Evolutionary conservation across 805 yeast species (phyloP), one percentile per base, ranked within the genome.

Genomic region (Metschnikowia lachancei): DNA sequence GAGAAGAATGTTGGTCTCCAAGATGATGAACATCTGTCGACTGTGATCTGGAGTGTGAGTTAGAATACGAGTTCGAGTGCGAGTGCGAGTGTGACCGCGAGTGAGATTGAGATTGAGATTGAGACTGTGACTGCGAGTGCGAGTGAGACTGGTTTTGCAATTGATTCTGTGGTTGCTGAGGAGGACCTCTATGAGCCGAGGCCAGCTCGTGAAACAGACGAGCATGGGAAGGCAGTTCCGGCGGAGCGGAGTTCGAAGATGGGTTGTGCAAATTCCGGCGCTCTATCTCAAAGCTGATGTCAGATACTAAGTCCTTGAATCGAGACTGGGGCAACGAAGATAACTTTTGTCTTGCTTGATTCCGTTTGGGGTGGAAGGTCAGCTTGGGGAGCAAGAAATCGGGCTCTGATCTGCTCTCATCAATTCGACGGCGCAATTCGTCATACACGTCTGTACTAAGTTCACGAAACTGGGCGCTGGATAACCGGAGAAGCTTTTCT

Each of bases 401-500:
- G 1, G 86, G 82, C 53, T 78, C 80, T 26, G 77, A 73, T 42
- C 77, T 70, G 32, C 77, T 73, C 54, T 82, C 84, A 53, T 73
- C 79, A 35, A 78, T 76, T 52, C 99, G 77, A 60, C 99, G 79
- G 58, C 81, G 81, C 50, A 94, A 71, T 65, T 94, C 99, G 66
- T 94, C 99, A 62, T 82, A 86, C 11, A 94, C 97, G 64, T 94
- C 99, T 2, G 97, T 90, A 54, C 95, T 81, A 48, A 94, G 78
- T 64, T 94, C 99, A 50, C 78, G 76, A 61, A 94, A 90, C 66
- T 95, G 99, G 7, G 84, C 80, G 26, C 77, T 72, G 2, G 96
- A 84, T 45, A 95, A 76, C 60, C 87, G 89, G 51, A 85, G 75
- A 40, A 92, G 75, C 65, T 92, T 90, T 53, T 86, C 89, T 55